Evolutionary conservation across 495 filamentous ascomycete species (phyloP).

Genomic region (Neurospora tetraspora): DNA sequence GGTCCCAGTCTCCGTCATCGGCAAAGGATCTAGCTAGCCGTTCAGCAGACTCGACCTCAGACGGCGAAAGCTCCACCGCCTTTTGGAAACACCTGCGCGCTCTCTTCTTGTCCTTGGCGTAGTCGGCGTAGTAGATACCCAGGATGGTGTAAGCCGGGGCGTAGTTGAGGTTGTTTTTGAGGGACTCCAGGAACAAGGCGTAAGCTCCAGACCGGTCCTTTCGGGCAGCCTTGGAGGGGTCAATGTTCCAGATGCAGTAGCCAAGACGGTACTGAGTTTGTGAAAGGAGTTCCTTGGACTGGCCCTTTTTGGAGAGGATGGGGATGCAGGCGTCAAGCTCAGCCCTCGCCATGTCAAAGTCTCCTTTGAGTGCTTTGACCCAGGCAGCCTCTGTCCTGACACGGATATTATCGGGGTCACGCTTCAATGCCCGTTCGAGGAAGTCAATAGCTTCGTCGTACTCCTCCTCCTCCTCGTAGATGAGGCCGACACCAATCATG

Average conservation of each 20-base stretch:
- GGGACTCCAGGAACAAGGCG: slow-evolving; percentile 66
- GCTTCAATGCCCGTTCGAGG: slow-evolving; percentile 58
- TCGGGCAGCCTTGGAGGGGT: slow-evolving; percentile 57
- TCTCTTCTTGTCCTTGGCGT: slow-evolving; percentile 72
- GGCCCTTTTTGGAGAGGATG: slow-evolving; percentile 36
- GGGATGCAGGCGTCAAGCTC: slow-evolving; percentile 63
- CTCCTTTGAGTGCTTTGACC: slow-evolving; percentile 77
- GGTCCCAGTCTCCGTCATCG: slow-evolving; percentile 86
- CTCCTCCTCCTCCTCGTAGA: slow-evolving; percentile 86
- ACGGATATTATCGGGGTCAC: slow-evolving; percentile 60
- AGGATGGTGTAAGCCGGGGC: slow-evolving; percentile 89
- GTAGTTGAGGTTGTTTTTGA: slow-evolving; percentile 81
- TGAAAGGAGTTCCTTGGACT: slow-evolving; percentile 60
- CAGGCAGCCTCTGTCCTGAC: slow-evolving; percentile 79
- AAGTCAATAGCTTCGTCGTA: slow-evolving; percentile 71
- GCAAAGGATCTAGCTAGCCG: slow-evolving; percentile 77
- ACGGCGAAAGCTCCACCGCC: slow-evolving; percentile 84
- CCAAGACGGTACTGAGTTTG: slow-evolving; percentile 84
- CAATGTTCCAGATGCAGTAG: slow-evolving; percentile 76
- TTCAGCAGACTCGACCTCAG: slow-evolving; percentile 82
- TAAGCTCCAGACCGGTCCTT: slow-evolving; percentile 69
- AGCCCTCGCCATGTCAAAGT: slow-evolving; percentile 49
- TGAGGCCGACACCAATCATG: slow-evolving; percentile 80
- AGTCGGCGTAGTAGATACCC: slow-evolving; percentile 91
- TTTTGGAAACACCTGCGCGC: slow-evolving; percentile 91